A percentile compares a stretch with the other conserved stretches of the same genome.
These are phyloP conservation scores for Aspergillus eucalypticola DNA, from an alignment of 2,329 filamentous ascomycete species.

Conservation along the genomic window DNA sequence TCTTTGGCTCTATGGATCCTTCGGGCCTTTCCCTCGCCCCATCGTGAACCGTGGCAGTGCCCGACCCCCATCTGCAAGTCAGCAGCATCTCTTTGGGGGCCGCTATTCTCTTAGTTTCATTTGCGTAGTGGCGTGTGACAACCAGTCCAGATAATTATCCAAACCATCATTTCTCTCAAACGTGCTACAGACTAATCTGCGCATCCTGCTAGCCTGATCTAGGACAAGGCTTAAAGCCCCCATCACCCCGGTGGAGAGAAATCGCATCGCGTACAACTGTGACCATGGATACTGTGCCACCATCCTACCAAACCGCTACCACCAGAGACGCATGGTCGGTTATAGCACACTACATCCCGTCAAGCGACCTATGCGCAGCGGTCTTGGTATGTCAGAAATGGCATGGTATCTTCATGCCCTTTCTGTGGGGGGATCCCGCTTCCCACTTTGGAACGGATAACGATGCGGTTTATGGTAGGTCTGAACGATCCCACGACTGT, in stretches of 20 bases:
- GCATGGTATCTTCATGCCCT: slow-evolving; percentile 60
- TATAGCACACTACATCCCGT: slow-evolving; percentile 58
- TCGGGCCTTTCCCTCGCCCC: slow-evolving; percentile 9
- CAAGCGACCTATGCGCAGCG: slow-evolving; percentile 57
- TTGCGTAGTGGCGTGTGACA: not conserved
- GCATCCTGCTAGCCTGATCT: not conserved
- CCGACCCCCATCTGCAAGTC: not conserved
- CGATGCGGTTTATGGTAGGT: slow-evolving; percentile 58
- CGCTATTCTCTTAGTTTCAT: slow-evolving; percentile 1
- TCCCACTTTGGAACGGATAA: slow-evolving; percentile 63
- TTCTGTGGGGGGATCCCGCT: slow-evolving; percentile 63
- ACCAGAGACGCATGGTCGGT: slow-evolving; percentile 57
- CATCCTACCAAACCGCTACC: slow-evolving; percentile 61
- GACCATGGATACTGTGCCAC: slow-evolving; percentile 58
- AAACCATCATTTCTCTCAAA: not conserved
- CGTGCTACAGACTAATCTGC: not conserved
- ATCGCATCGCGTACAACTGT: not conserved
- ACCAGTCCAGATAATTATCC: not conserved
- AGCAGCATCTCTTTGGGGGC: slow-evolving; percentile 3
- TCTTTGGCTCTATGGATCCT: slow-evolving; percentile 2
- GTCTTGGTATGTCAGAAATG: slow-evolving; percentile 59
- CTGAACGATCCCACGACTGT: not conserved
- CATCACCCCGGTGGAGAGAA: slow-evolving; percentile 1
- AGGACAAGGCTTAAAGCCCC: not conserved
- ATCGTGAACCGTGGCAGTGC: slow-evolving; percentile 17